Evolutionary conservation across 2,329 filamentous ascomycete species (phyloP).

Genomic region (Endothia cerciana): DNA sequence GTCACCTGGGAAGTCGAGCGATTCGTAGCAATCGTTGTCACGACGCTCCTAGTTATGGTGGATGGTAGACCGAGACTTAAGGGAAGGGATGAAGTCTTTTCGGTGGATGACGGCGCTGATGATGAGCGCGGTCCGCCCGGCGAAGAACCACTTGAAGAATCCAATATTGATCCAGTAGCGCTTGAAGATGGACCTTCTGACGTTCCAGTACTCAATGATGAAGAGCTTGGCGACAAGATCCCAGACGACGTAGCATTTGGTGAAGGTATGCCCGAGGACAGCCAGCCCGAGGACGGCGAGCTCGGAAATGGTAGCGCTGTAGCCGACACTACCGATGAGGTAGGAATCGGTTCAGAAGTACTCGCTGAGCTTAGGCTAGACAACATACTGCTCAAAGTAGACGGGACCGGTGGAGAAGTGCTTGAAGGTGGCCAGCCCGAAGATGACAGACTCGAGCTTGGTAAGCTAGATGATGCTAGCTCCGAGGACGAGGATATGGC

Average conservation of each 20-base stretch:
- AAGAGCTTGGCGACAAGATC: background rate
- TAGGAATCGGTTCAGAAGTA: background rate
- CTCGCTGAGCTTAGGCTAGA: background rate
- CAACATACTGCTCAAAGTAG: background rate
- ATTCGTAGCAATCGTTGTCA: slow-evolving; percentile 20
- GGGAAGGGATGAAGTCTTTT: background rate
- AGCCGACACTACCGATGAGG: background rate
- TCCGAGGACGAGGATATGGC: background rate
- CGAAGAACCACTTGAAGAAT: background rate
- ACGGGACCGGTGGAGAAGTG: background rate
- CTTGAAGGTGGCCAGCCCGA: slow-evolving; percentile 1
- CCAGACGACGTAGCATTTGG: slow-evolving; percentile 4
- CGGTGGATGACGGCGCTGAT: background rate
- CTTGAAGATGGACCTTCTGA: slow-evolving; percentile 10
- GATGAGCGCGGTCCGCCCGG: slow-evolving; percentile 1
- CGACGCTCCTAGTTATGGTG: slow-evolving; percentile 14
- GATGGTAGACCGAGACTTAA: background rate
- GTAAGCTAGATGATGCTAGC: background rate
- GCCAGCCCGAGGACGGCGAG: background rate
- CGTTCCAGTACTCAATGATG: background rate
- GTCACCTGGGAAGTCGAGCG: slow-evolving; percentile 19
- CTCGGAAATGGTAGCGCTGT: slow-evolving; percentile 1
- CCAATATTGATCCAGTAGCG: background rate
- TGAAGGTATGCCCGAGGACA: background rate
- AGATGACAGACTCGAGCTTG: background rate